Base-by-base conservation (phyloP, 768 basidiomycete species). In the Auricularia sp. region DNA sequence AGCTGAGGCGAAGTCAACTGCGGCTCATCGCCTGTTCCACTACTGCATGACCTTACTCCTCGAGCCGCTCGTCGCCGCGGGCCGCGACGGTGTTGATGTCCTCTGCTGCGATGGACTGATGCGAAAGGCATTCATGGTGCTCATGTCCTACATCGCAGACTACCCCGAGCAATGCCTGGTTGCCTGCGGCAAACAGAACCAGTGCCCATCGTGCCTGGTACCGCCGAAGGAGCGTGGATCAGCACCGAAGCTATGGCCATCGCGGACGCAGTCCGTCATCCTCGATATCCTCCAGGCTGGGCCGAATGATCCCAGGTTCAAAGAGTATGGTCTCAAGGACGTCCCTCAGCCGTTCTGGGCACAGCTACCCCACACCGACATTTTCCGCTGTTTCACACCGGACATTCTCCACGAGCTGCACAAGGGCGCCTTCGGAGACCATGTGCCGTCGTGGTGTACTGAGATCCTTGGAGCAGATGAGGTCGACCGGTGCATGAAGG, bases 351-450 rank as follows among this genome's bases (percentile, higher is more conserved):
- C 78, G 14, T 81, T 80, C 67, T 81, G 80, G 80, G 56, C 58
- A 1, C 66, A 78, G 44, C 66, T 81, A 12, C 80, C 78, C 0
- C 74, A 72, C 65, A 61, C 68, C 53, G 65, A 82, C 66, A 81
- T 83, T 36, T 79, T 77, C 67, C 0, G 36, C 0, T 72, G 65
- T 16, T 65, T 83, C 36, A 78, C 76, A 1, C 74, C 77, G 18
- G 71, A 80, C 70, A 53, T 80, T 33, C 75, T 82, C 18, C 81
- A 84, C 65, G 79, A 81, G 66, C 70, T 83, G 0, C 75, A 81
- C 69, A 78, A 83, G 66, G 81, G 81, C 0, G 64, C 79, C 1
- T 78, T 81, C 73, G 79, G 79, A 61, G 76, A 80, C 60, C 80
- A 81, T 61, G 61, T 78, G 3, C 71, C 75, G 1, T 72, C 68